Evolutionary conservation across 1,284 basidiomycete genomes (phyloP), one percentile per base, ranked within the genome.

Genomic region (Ceratorhiza oryzae-sativae): DNA sequence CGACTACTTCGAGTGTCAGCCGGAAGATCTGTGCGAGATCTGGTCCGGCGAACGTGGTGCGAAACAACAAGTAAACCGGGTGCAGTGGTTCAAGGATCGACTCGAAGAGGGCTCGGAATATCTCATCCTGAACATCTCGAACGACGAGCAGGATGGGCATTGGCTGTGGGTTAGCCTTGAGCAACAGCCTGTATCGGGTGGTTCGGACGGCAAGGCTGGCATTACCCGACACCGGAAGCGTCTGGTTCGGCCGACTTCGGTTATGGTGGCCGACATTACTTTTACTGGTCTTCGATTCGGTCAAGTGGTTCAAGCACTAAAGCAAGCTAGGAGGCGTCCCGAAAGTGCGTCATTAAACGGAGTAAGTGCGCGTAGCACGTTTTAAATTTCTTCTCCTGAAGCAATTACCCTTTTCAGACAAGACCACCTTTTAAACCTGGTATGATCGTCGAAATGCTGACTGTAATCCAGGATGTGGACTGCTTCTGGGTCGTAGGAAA

Each of bases 21-120:
- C 45, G 1, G 67, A 70, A 32, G 67, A 70, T 42, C 55, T 70
- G 1, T 23, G 0, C 23, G 67, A 70, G 46, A 70, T 70, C 13
- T 70, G 67, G 67, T 70, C 67, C 18, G 67, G 67, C 9, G 55
- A 48, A 48, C 55, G 67, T 25, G 67, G 67, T 27, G 55, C 67
- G 8, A 30, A 70, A 18, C 23, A 36, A 30, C 20, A 20, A 10
- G 55, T 70, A 15, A 70, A 70, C 18, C 67, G 67, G 9, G 30
- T 59, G 1, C 67, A 70, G 32, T 58, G 41, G 41, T 46, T 59
- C 55, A 39, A 70, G 32, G 49, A 32, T 32, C 42, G 32, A 3
- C n/a, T 9, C 5, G 67, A 32, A 12, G 51, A 30, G 25, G n/a
- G 13, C 6, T 18, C 27, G 4, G 41, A 59, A 2, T 49, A 48